A percentile compares a stretch with the other conserved stretches of the same genome.
Evolutionary conservation across 2,329 filamentous ascomycete genomes (phyloP).

Genomic region (Colletotrichum nymphaeae): DNA sequence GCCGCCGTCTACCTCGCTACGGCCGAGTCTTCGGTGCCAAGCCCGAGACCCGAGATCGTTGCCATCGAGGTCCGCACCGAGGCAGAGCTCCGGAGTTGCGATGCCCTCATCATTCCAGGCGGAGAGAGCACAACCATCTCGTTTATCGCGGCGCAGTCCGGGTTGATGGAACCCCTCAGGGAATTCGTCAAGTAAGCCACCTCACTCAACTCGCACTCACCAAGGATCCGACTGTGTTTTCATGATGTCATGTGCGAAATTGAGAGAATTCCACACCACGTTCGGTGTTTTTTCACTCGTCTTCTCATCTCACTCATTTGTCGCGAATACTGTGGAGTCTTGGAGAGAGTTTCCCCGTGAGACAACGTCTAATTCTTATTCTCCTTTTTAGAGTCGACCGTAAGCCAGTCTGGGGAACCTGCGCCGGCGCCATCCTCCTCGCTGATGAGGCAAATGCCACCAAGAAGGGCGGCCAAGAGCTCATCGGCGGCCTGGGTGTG

Average conservation of each 20-base stretch:
- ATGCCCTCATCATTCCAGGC: slow-evolving; percentile 89
- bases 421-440: slow-evolving; percentile 91
- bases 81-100: slow-evolving; percentile 76
- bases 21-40: slow-evolving; percentile 33
- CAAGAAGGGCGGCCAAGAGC: slow-evolving; percentile 90
- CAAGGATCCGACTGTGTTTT: neutral
- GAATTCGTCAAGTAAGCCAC: slow-evolving; percentile 86
- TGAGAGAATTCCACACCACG: neutral
- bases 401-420: slow-evolving; percentile 95
- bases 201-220: neutral
- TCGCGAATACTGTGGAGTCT: neutral
- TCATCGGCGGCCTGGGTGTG: slow-evolving; percentile 92
- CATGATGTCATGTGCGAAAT: slow-evolving; percentile 13
- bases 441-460: slow-evolving; percentile 88
- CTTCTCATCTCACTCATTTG: neutral
- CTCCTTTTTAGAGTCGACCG: slow-evolving; percentile 69
- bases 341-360: neutral
- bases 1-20: slow-evolving; percentile 67
- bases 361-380: neutral
- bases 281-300: neutral
- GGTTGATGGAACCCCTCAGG: slow-evolving; percentile 84
- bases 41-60: slow-evolving; percentile 56
- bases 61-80: slow-evolving; percentile 83
- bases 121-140: slow-evolving; percentile 96
- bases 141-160: slow-evolving; percentile 84